Percentiles rank a stretch among this genome's conserved stretches.
These are phyloP conservation scores for Adansonia gregorii DNA, from an alignment of 441 rosid genomes.

Conservation along the genomic window DNA sequence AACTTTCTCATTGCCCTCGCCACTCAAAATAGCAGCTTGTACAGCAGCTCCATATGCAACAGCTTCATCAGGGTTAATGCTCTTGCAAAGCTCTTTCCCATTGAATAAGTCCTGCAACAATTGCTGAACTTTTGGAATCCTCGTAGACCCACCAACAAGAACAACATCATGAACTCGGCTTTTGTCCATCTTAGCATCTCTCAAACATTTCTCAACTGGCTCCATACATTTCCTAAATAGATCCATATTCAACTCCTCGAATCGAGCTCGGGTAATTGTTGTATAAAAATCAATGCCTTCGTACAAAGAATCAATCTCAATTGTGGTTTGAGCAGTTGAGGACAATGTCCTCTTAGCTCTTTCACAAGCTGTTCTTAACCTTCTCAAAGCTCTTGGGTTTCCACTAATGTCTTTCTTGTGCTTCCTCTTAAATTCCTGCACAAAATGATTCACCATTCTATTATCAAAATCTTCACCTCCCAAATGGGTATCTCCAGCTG, in stretches of 20 bases:
- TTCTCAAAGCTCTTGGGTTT: conserved; percentile 64
- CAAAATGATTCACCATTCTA: conserved; percentile 75
- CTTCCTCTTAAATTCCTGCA: conserved; percentile 77
- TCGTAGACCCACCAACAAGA: conserved; percentile 80
- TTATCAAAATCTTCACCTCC: conserved; percentile 79
- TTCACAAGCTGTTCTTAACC: conserved; percentile 64
- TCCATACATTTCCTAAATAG: conserved; percentile 80
- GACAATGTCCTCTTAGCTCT: conserved; percentile 59
- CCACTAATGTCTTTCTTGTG: conserved; percentile 72
- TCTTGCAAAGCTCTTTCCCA: conserved; percentile 76
- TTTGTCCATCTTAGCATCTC: conserved; percentile 82
- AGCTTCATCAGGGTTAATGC: conserved; percentile 72
- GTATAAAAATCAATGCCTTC: conserved; percentile 74
- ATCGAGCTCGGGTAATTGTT: conserved; percentile 65
- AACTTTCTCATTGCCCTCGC: conserved; percentile 78
- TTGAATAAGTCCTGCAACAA: conserved; percentile 77
- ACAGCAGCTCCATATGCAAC: conserved; percentile 85
- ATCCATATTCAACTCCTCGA: conserved; percentile 74
- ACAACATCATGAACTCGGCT: conserved; percentile 70
- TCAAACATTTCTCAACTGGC: conserved; percentile 73
- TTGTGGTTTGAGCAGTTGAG: conserved; percentile 59
- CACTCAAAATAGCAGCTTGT: conserved; percentile 74
- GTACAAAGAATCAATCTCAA: conserved; percentile 64
- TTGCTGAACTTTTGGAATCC: conserved; percentile 81
- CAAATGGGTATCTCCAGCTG: conserved; percentile 74